Evolutionary conservation across 352 stramenopile genomes (phyloP).

Genomic region (Pythium aquatile): DNA sequence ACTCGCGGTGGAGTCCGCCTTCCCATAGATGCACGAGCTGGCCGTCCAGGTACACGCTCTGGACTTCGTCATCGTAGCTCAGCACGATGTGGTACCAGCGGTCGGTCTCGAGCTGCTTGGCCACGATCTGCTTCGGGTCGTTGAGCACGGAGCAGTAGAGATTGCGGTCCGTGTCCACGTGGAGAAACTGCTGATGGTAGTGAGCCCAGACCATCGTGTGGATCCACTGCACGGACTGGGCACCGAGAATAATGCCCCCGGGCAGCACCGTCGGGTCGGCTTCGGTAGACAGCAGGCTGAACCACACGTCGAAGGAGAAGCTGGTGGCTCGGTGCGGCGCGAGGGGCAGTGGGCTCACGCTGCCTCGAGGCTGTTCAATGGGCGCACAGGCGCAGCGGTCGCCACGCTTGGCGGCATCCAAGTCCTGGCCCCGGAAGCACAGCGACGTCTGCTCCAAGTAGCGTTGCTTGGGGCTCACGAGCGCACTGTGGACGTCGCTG

Average conservation of each 20-base stretch:
- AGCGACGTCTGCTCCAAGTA: conserved; percentile 20
- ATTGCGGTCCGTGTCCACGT: conserved; percentile 37
- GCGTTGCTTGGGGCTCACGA: conserved; percentile 13
- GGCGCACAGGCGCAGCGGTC: conserved; percentile 23
- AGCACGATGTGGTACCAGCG: conserved; percentile 71
- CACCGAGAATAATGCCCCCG: conserved; percentile 42
- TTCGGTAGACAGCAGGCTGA: conserved; percentile 27
- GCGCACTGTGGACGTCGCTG: conserved; percentile 18
- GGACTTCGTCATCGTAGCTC: conserved; percentile 39
- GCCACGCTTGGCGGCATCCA: conserved; percentile 18
- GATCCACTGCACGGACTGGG: conserved; percentile 35
- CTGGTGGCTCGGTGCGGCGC: conserved; percentile 18
- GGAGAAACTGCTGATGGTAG: conserved; percentile 43
- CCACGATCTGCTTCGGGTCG: conserved; percentile 15
- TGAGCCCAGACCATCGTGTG: conserved; percentile 32
- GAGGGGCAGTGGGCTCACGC: conserved; percentile 11
- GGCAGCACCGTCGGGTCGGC: conserved; percentile 13
- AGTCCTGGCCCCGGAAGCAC: conserved; percentile 15
- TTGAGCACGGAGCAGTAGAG: conserved; percentile 53
- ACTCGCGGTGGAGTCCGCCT: conserved; percentile 41
- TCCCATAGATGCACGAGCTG: conserved; percentile 36
- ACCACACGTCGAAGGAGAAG: conserved; percentile 45
- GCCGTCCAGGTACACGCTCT: conserved; percentile 61
- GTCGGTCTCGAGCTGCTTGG: conserved; percentile 5
- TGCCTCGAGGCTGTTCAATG: conserved; percentile 12